Base-by-base conservation (phyloP, 208 protist species). In the Leishmania major region DNA sequence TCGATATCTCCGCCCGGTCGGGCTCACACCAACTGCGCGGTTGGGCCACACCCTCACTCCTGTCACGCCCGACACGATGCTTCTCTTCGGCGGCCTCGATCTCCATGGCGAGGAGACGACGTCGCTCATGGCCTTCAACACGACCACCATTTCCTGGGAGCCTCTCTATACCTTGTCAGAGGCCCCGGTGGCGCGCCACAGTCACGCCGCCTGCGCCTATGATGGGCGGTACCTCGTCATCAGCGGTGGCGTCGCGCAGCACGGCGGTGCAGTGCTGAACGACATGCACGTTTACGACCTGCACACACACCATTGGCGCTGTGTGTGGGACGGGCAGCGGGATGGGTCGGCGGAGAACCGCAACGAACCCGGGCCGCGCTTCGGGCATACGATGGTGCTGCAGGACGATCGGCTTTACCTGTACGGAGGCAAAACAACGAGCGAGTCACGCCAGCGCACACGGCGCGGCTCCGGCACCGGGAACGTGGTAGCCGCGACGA, bases 21-120 rank as follows among this genome's bases (percentile, higher is more conserved):
- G 93, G 35, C 81, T 97, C 47, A 89, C 83, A 6, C 93, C 93
- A 28, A 78, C 84, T 0, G 86, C 85, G 0, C 88, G 91, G 43
- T 97, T 91, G 92, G 93, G 93, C 47, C 92, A 95, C 86, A 93
- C 92, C 2, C 82, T 97, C 25, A 95, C 93, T 0, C 77, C 91
- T 25, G 86, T 97, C 37, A 83, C 60, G 28, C 71, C 79, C 1
- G 78, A 89, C 6, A 84, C 86, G 57, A 82, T 97, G 31, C 78
- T 92, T 28, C 71, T 94, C 28, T 97, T 95, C 80, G 92, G 92
- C 72, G 94, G 94, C 60, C 89, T 93, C 80, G 91, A 93, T 45
- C 55, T 87, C 4, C 78, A 78, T 57, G 88, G 89, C 57, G 66
- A 81, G 25, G 89, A 89, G 59, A 91, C 86, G 55, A 78, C 87